A percentile compares a stretch with the other conserved stretches of the same genome.
phyloP scores from a whole-genome alignment of 371 early-diverging fungal species.

The Rhizomucor pusillus region DNA sequence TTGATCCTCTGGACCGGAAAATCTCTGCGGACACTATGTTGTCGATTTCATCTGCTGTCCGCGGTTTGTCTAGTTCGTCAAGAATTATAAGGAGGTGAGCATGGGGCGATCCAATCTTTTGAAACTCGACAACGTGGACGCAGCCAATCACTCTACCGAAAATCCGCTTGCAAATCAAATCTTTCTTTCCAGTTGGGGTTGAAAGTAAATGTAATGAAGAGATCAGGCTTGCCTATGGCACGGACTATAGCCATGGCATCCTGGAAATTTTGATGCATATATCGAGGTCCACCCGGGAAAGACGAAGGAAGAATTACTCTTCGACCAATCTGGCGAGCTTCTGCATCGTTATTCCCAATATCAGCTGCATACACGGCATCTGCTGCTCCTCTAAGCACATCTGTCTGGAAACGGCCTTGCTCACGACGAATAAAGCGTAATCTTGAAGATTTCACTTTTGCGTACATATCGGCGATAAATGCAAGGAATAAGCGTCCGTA shows the following conservation, averaged over 20 bases:
- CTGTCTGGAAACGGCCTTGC: constrained; percentile 3
- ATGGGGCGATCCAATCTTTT: constrained; percentile 28
- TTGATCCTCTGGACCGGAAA: not conserved
- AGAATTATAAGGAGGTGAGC: constrained; percentile 31
- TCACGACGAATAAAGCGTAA: not conserved
- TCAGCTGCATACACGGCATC: constrained; percentile 3
- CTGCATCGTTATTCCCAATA: too few relatives aligned
- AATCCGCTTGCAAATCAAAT: constrained; percentile 18
- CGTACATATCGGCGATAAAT: not conserved
- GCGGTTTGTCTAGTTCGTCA: constrained; percentile 9
- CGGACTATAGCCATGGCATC: constrained; percentile 16
- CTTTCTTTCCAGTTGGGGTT: constrained; percentile 7
- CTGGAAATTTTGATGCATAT: constrained; percentile 10
- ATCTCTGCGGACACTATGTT: constrained; percentile 27
- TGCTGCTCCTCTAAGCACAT: not conserved
- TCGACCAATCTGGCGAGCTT: not conserved
- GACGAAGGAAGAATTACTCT: constrained; percentile 5
- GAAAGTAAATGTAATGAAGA: constrained; percentile 14
- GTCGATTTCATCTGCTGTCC: constrained; percentile 22
- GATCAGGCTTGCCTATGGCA: constrained; percentile 8
- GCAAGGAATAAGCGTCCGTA: not conserved
- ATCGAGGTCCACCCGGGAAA: constrained; percentile 10
- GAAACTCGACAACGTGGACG: constrained; percentile 16
- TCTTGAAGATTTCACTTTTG: not conserved
- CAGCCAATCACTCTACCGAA: constrained; percentile 17